Evolutionary conservation across 2,329 filamentous ascomycete genomes (phyloP).

Genomic region (Myotisia sp.): DNA sequence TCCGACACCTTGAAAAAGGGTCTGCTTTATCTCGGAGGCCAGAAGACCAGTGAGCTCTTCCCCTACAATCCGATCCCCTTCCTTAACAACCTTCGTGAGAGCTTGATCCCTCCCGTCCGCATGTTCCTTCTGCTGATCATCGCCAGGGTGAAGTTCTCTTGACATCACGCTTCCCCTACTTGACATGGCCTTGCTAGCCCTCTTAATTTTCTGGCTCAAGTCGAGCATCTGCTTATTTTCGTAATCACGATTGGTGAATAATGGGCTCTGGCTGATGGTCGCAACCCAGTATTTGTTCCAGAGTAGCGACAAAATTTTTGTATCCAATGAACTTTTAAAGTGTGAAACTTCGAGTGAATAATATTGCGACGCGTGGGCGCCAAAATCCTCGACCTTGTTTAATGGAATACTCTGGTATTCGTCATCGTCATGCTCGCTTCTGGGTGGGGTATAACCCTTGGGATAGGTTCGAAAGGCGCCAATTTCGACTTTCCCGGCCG

Average conservation of each 20-base stretch:
- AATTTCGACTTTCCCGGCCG: constrained; percentile 89
- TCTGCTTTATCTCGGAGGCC: constrained; percentile 38
- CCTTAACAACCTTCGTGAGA: constrained; percentile 40
- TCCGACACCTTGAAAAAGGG: constrained; percentile 33
- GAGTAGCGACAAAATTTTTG: constrained; percentile 68
- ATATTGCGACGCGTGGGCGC: constrained; percentile 78
- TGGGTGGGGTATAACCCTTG: constrained; percentile 49
- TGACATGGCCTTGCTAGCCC: constrained; percentile 39
- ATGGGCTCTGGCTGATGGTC: constrained; percentile 77
- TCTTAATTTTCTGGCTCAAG: constrained; percentile 64
- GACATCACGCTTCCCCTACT: constrained; percentile 12
- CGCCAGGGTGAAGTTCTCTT: constrained; percentile 12
- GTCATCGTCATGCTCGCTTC: constrained; percentile 24
- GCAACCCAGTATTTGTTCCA: constrained; percentile 94
- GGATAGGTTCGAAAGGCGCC: constrained; percentile 91
- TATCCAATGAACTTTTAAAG: constrained; percentile 86
- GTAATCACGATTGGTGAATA: constrained; percentile 86
- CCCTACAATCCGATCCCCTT: constrained; percentile 43
- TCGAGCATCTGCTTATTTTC: constrained; percentile 85
- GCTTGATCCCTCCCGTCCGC: constrained; percentile 29
- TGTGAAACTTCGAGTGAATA: constrained; percentile 84
- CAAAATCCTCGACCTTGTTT: constrained; percentile 91
- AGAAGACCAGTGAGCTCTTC: constrained; percentile 38
- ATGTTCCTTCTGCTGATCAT: constrained; percentile 6
- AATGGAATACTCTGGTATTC: constrained; percentile 57